Evolutionary conservation across 345 rosid species (phyloP).

Genomic region (Erodium maritimum): DNA sequence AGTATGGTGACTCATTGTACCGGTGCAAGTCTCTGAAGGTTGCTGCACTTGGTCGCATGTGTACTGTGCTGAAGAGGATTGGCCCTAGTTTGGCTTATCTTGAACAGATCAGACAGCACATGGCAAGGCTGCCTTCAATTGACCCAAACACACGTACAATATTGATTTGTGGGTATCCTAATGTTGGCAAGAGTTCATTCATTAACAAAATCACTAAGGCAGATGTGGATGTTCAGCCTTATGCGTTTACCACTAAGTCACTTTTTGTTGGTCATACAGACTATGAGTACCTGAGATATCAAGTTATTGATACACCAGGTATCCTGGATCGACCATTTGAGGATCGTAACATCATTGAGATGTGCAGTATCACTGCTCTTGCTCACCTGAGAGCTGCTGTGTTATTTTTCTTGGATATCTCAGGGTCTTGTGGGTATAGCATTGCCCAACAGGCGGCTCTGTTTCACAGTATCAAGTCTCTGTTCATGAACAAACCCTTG

Average conservation of each 20-base stretch:
- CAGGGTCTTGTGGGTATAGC: conserved; percentile 88
- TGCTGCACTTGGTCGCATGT: conserved; percentile 77
- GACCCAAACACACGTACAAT: conserved; percentile 67
- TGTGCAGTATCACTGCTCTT: conserved; percentile 92
- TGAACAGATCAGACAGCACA: conserved; percentile 80
- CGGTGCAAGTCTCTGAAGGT: conserved; percentile 60
- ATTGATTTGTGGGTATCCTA: conserved; percentile 78
- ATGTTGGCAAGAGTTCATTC: conserved; percentile 88
- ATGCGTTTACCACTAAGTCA: conserved; percentile 87
- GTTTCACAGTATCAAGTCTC: conserved; percentile 76
- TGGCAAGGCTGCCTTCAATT: conserved; percentile 86
- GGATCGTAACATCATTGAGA: conserved; percentile 83
- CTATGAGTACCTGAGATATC: conserved; percentile 78
- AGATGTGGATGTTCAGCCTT: conserved; percentile 85
- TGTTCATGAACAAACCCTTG: conserved; percentile 87
- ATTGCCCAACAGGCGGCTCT: conserved; percentile 93
- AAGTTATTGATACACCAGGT: conserved; percentile 94
- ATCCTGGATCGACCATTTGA: conserved; percentile 90
- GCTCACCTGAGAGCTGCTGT: conserved; percentile 89
- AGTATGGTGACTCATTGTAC: conserved; percentile 64
- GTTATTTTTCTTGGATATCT: conserved; percentile 69
- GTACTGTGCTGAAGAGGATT: conserved; percentile 56
- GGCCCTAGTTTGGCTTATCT: conserved; percentile 68
- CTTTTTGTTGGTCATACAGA: conserved; percentile 92
- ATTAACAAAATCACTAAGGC: conserved; percentile 89